Evolutionary conservation across 1,284 basidiomycete genomes (phyloP).

Genomic region (Sanghuangporus baumii): DNA sequence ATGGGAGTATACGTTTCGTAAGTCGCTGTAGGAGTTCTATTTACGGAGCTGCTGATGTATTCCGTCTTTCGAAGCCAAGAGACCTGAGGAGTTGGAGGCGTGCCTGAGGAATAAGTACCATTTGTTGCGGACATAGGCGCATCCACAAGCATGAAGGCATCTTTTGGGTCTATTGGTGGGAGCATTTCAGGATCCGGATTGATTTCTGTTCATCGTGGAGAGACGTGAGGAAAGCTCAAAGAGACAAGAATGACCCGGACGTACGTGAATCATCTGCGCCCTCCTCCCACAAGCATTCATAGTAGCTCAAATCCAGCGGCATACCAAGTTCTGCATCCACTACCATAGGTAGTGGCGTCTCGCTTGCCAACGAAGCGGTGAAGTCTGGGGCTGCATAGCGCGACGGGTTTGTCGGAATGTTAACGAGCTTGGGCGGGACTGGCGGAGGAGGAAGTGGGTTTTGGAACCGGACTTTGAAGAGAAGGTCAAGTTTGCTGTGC

Average conservation of each 20-base stretch:
- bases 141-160: constrained; percentile 63
- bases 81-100: constrained; percentile 57
- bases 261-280: constrained; percentile 62
- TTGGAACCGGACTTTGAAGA: constrained; percentile 87
- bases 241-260: constrained; percentile 22
- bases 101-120: constrained; percentile 32
- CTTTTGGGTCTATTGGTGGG: constrained; percentile 65
- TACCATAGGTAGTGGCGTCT: constrained; percentile 84
- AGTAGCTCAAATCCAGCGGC: constrained; percentile 83
- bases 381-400: constrained; percentile 85
- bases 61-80: constrained; percentile 89
- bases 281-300: constrained; percentile 80
- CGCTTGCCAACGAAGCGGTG: constrained; percentile 72
- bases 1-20: constrained; percentile 50
- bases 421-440: constrained; percentile 89
- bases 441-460: constrained; percentile 92
- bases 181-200: constrained; percentile 61
- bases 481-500: constrained; percentile 72
- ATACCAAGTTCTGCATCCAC: constrained; percentile 93
- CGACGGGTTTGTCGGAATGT: constrained; percentile 79
- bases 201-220: constrained; percentile 38
- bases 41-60: constrained; percentile 65
- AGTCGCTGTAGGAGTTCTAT: constrained; percentile 35
- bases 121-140: constrained; percentile 41
- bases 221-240: not conserved